Base-by-base conservation (phyloP, 1,139 yeast species). In the Geotrichum restrictum region DNA sequence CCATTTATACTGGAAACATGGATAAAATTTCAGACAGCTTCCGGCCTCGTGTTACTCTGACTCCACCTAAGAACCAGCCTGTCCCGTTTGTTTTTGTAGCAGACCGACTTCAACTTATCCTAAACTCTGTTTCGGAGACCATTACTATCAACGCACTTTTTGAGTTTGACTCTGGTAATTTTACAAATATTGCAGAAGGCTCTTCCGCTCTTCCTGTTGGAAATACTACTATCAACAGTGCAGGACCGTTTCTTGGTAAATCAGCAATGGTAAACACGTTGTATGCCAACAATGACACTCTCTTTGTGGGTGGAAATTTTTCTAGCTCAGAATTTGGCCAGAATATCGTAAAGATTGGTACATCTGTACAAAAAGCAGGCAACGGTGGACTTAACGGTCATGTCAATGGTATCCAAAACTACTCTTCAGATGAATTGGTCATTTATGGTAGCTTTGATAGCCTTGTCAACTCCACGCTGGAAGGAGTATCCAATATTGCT, bases 141-240 rank as follows among this genome's bases (percentile, higher is more conserved):
- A 69, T 52, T 59, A 74, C 41, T 5, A 64, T 89, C 52, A 85
- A 85, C 65, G 94, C 95, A 1, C 63, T 93, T 41, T 88, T 91
- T 65, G 97, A 93, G 69, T 93, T 84, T 68, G 82, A 88, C 0
- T 71, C 83, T 46, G 71, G 79, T 2, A 88, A 89, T 65, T 88
- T 86, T 64, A 72, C 93, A 0, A 59, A 65, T 13, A 64, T 67
- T 22, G 62, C 65, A 1, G 63, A 66, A 41, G 69, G 73, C 56
- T 55, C 70, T 56, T 53, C 71, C 63, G 24, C 61, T 59, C 37
- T 71, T 65, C 77, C 75, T 53, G 79, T 87, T 44, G 88, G 89
- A 0, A 81, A 85, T 62, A 81, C 94, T 0, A 71, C 86, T 0
- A 70, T 91, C 49, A 88, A 88, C 60, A 58, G 67, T n/a, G 68